Base-by-base conservation (phyloP, 2,329 filamentous ascomycete species). In the Aureobasidium leucospermi region DNA sequence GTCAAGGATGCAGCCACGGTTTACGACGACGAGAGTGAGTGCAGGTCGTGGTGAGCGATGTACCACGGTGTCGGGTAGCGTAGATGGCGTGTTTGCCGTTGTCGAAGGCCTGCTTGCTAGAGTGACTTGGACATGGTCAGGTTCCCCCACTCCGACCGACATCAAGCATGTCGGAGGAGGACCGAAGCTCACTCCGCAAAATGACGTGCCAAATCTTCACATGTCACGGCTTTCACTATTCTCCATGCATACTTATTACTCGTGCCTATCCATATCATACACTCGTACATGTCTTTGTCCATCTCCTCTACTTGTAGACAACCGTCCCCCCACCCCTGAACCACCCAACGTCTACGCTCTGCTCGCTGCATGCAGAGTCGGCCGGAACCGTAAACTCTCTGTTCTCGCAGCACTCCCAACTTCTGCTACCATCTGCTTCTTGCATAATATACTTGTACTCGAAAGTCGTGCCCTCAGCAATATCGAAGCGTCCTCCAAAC, bases 371-470 rank as follows among this genome's bases (percentile, higher is more conserved):
- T 4, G 55, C 55, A 13, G 42, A 47, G n/a, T 38, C 36, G 7
- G 13, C 23, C 15, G 32, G 19, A 2, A 58, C 36, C 10, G 28
- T 38, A 23, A 16, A 47, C 15, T 13, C 28, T 2, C 55, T 28
- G 29, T 59, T 59, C 32, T 52, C 58, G 6, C 58, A 51, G 42
- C 72, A 74, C 74, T 90, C 86, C 86, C 86, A 90, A 1, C 71
- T 75, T 11, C 86, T 71, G 0, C 73, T 74, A 0, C 84, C 81
- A 65, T 80, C 78, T 1, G 70, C 66, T 61, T 78, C 76, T 43
- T 85, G 79, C 53, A 83, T 80, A 64, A 89, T 79, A 67, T 82
- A 90, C 74, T 89, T 89, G 71, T 89, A 90, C 73, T 84, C 67
- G 36, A 89, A 74, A 1, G 71, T 71, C 46, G 76, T 76, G 2